Conservation (phyloP, 805 yeast species). For the Clavispora phyllophila region DNA sequence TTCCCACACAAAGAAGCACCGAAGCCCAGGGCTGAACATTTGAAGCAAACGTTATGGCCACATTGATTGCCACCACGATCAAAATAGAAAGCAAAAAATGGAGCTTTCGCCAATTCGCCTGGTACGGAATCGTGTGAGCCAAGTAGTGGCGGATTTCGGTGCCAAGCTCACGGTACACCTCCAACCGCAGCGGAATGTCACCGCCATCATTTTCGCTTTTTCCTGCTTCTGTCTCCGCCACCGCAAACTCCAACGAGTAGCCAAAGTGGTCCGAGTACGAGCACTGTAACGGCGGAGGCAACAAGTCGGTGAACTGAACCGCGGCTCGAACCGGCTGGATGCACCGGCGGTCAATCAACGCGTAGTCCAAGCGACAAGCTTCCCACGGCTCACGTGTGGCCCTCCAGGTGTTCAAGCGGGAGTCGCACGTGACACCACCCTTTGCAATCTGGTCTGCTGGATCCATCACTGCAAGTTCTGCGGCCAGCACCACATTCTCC, state of each 20-base stretch:
- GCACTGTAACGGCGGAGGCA: slow-evolving; percentile 49
- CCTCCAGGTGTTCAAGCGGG: slow-evolving; percentile 85
- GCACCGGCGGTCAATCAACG: slow-evolving; percentile 59
- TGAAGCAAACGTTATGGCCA: slow-evolving; percentile 58
- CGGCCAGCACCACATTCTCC: slow-evolving; percentile 11
- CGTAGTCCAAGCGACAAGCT: slow-evolving; percentile 89
- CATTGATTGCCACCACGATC: slow-evolving; percentile 41
- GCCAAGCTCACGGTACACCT: slow-evolving; percentile 29
- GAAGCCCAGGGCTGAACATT: slow-evolving; percentile 55
- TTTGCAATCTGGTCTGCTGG: slow-evolving; percentile 51
- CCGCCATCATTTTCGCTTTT: slow-evolving; percentile 15
- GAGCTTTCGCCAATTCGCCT: slow-evolving; percentile 55
- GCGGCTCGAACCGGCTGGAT: slow-evolving; percentile 55
- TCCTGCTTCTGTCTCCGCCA: slow-evolving; percentile 7
- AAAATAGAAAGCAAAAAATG: slow-evolving; percentile 58
- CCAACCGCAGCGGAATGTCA: background rate
- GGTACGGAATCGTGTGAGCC: slow-evolving; percentile 47
- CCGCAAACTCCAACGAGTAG: slow-evolving; percentile 36
- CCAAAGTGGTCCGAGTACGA: slow-evolving; percentile 95
- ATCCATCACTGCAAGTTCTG: slow-evolving; percentile 23
- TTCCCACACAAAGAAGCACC: slow-evolving; percentile 56
- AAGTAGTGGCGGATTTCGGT: slow-evolving; percentile 24
- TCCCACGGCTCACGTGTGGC: slow-evolving; percentile 47
- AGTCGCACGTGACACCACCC: slow-evolving; percentile 91
- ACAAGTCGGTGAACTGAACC: slow-evolving; percentile 68